Percentiles rank a stretch among this genome's conserved stretches.
Conservation (phyloP, 176 grass and related monocot species). For the Triticum urartu region DNA sequence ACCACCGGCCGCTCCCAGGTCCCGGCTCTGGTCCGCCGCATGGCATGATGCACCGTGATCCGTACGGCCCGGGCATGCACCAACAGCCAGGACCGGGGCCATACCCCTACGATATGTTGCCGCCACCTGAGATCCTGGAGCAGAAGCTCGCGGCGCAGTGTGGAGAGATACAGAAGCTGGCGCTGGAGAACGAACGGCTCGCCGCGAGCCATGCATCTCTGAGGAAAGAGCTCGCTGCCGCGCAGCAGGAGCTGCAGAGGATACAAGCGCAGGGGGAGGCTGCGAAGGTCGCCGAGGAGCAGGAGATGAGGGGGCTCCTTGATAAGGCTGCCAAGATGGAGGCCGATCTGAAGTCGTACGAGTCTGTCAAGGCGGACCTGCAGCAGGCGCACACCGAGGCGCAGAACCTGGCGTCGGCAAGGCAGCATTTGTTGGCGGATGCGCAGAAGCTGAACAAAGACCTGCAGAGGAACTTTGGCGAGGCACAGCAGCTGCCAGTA, state of each 20-base stretch:
- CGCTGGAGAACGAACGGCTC: constrained; percentile 73
- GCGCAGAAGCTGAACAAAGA: constrained; percentile 81
- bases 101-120: constrained; percentile 65
- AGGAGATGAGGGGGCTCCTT: constrained; percentile 62
- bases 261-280: constrained; percentile 59
- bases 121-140: constrained; percentile 72
- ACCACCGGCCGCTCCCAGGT: constrained; percentile 45
- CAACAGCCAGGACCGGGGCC: constrained; percentile 41
- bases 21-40: constrained; percentile 32
- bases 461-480: constrained; percentile 73
- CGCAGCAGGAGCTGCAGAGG: constrained; percentile 79
- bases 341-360: constrained; percentile 58
- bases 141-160: constrained; percentile 72
- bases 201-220: constrained; percentile 54
- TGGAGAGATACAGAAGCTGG: constrained; percentile 81
- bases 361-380: constrained; percentile 63
- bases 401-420: constrained; percentile 48
- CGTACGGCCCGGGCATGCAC: constrained; percentile 52
- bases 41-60: constrained; percentile 63
- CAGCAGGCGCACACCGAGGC: constrained; percentile 75
- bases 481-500: constrained; percentile 68
- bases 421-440: constrained; percentile 55
- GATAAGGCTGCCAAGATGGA: constrained; percentile 88
- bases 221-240: constrained; percentile 66
- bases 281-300: constrained; percentile 52